Percentiles rank a stretch among this genome's conserved stretches.
Evolutionary conservation across 129 eudicot genomes (phyloP).

Genomic region (Artemisia argyi): DNA sequence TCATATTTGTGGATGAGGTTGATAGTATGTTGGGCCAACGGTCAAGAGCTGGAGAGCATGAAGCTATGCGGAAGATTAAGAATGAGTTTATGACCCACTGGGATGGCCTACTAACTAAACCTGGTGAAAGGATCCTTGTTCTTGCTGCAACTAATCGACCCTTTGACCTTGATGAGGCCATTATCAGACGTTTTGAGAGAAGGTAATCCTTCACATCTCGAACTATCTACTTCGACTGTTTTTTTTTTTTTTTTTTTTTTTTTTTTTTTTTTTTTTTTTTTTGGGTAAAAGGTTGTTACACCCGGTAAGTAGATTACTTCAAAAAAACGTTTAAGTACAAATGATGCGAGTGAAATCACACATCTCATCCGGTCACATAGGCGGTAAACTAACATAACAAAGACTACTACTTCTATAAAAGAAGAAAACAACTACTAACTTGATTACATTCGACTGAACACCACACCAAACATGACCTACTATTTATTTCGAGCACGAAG

Average conservation of each 20-base stretch:
- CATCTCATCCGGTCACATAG: too few species aligned
- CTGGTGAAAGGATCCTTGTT: constrained; percentile 84
- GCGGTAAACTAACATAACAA: too few species aligned
- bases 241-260: background rate
- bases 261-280: background rate
- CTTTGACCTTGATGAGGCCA: constrained; percentile 96
- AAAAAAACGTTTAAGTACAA: too few species aligned
- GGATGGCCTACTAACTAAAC: constrained; percentile 79
- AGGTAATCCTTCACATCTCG: constrained; percentile 42
- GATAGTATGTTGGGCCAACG: constrained; percentile 98
- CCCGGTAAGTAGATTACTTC: too few species aligned
- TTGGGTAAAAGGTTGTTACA: too few species aligned
- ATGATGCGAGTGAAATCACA: too few species aligned
- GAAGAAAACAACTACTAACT: too few species aligned
- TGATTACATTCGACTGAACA: too few species aligned
- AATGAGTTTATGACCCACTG: constrained; percentile 89
- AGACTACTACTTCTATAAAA: too few species aligned
- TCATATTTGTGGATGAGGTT: constrained; percentile 93
- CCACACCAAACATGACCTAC: too few species aligned
- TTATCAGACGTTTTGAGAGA: constrained; percentile 93
- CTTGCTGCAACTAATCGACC: constrained; percentile 99
- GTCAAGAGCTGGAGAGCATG: constrained; percentile 91
- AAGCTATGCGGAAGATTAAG: constrained; percentile 95
- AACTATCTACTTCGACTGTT: background rate
- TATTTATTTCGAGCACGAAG: too few species aligned